Evolutionary conservation across 495 filamentous ascomycete species (phyloP), one percentile per base, ranked within the genome.

Genomic region (Lineolata rhizophorae): DNA sequence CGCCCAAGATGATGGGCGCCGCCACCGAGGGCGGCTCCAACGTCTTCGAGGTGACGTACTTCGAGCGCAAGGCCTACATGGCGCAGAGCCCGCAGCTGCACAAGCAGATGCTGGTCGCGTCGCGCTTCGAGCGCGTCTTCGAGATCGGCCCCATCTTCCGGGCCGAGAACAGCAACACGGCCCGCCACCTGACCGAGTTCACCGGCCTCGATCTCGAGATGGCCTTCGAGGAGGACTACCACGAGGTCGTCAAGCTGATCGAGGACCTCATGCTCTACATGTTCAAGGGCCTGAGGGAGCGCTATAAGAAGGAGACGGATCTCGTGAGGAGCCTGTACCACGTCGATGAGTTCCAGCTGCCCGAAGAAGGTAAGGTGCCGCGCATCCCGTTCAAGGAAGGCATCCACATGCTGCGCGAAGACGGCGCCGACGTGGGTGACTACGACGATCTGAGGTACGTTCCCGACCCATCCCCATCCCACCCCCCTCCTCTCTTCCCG

Each of bases 361-460:
- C 61, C 3, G 63, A 65, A 31, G 48, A 67, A 8, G 81, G 79
- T 46, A 74, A 81, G 52, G 76, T 81, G 28, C 65, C 83, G 10
- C 70, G 81, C 4, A 58, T 93, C 29, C 79, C 72, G 25, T 93
- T 91, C 51, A 69, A 74, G 41, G 82, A 93, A 48, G 83, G 72
- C 35, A 76, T 90, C 43, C 63, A 65, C 24, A 64, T 93, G 34
- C 64, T 93, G 14, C 72, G 80, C 27, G 75, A 76, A 41, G 78
- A 78, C 1, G 78, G 76, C 22, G 68, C 78, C 32, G 65, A 75
- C 46, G 67, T 59, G 43, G 57, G 58, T 30, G 61, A 74, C 40
- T 70, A 77, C 42, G 80, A 87, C 41, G 75, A 82, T 43, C 78
- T 91, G 52, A 64, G 60, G 57, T 68, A 65, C 40, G n/a, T n/a